phyloP scores from a whole-genome alignment of 2,329 filamentous ascomycete species.

The Cyphellophora attinorum region DNA sequence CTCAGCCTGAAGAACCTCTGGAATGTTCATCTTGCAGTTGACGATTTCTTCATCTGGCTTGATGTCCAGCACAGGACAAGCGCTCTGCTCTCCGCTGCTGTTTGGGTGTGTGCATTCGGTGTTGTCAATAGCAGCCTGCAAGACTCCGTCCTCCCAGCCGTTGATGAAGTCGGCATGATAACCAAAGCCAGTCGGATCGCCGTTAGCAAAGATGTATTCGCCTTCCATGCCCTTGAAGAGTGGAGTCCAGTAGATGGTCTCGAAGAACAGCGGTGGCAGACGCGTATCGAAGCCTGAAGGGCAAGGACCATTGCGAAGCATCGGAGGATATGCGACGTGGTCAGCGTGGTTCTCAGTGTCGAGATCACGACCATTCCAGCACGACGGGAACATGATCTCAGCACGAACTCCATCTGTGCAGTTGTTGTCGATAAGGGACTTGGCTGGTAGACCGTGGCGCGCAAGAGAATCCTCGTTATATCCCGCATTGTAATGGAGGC shows the following conservation, averaged over 20 bases:
- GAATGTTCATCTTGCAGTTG: conserved; percentile 55
- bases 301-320: conserved; percentile 68
- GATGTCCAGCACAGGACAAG: conserved; percentile 67
- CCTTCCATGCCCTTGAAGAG: conserved; percentile 54
- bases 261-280: conserved; percentile 68
- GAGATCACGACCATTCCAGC: conserved; percentile 67
- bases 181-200: conserved; percentile 42
- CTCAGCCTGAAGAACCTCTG: conserved; percentile 47
- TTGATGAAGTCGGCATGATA: conserved; percentile 59
- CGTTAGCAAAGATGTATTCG: conserved; percentile 58
- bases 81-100: conserved; percentile 51
- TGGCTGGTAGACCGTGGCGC: conserved; percentile 73
- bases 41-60: conserved; percentile 46
- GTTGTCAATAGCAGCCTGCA: conserved; percentile 58
- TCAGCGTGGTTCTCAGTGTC: conserved; percentile 46
- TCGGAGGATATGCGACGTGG: conserved; percentile 68
- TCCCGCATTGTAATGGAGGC: conserved; percentile 63
- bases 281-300: conserved; percentile 59
- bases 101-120: conserved; percentile 55
- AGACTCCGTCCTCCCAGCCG: conserved; percentile 58
- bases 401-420: conserved; percentile 74
- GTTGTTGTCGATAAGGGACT: conserved; percentile 67
- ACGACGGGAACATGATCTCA: conserved; percentile 81
- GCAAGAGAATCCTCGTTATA: conserved; percentile 63
- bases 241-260: conserved; percentile 73